These are phyloP conservation scores for Kurtzmaniella cleridarum DNA, from an alignment of 805 yeast genomes.

Conservation along the genomic window DNA sequence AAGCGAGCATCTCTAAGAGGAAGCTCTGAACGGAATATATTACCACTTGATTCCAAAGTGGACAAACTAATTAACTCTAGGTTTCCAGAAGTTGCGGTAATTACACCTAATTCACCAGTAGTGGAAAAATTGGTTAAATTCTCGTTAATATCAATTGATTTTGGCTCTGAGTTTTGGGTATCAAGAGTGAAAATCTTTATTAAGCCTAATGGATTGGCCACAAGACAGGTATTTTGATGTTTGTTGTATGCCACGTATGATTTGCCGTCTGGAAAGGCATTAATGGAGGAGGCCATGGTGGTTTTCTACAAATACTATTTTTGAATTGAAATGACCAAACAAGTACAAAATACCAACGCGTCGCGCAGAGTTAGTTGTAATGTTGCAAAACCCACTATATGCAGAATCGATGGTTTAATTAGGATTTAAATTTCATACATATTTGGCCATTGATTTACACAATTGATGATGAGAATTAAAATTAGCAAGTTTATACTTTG, in stretches of 20 bases:
- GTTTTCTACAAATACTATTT: too few species aligned
- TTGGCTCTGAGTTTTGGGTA: constrained; percentile 56
- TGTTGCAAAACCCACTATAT: too few species aligned
- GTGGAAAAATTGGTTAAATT: constrained; percentile 37
- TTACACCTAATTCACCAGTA: constrained; percentile 18
- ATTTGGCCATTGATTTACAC: too few species aligned
- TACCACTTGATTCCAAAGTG: constrained; percentile 22
- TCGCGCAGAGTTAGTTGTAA: too few species aligned
- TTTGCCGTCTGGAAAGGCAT: constrained; percentile 40
- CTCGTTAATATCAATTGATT: constrained; percentile 46
- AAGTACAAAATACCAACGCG: too few species aligned
- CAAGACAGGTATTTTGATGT: constrained; percentile 30
- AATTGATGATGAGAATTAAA: too few species aligned
- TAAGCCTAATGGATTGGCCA: constrained; percentile 51
- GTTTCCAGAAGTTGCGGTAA: constrained; percentile 37
- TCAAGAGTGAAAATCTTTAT: constrained; percentile 44
- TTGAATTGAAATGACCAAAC: too few species aligned
- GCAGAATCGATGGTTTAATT: too few species aligned
- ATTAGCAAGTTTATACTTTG: too few species aligned
- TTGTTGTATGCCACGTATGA: constrained; percentile 23
- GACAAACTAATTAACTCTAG: constrained; percentile 36
- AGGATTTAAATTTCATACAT: too few species aligned
- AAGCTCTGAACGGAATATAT: constrained; percentile 39
- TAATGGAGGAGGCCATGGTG: constrained; percentile 11
- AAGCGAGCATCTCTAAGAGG: constrained; percentile 49